Percentiles rank a stretch among this genome's conserved stretches.
Conservation (phyloP, 2,329 filamentous ascomycete species). For the Didymella segeticola region DNA sequence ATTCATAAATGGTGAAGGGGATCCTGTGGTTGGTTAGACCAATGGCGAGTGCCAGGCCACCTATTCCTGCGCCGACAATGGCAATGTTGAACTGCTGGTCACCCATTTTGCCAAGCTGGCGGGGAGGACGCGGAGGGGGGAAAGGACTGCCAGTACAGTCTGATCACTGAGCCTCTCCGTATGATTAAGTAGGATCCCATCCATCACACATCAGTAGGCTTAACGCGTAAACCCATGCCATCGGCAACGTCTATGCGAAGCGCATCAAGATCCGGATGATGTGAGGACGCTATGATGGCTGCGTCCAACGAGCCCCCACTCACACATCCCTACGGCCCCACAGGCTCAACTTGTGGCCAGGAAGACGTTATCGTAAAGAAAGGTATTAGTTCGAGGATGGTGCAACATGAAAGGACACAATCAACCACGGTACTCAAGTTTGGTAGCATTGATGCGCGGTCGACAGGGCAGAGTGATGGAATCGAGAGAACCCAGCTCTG, state of each 20-base stretch:
- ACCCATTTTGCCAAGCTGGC: not conserved
- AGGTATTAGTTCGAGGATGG: not conserved
- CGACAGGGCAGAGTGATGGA: not conserved
- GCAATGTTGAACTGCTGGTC: conserved; percentile 5
- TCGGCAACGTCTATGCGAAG: conserved; percentile 2
- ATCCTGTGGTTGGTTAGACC: conserved; percentile 26
- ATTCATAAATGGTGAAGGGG: conserved; percentile 35
- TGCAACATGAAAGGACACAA: not conserved
- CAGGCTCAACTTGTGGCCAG: not conserved
- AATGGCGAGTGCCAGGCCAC: conserved; percentile 32
- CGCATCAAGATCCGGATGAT: not conserved
- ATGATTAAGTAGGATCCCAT: not conserved
- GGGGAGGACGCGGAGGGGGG: not conserved
- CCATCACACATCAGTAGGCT: not conserved
- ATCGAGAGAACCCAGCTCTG: no score
- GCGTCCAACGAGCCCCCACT: not conserved
- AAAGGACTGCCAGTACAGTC: not conserved
- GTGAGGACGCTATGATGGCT: not conserved
- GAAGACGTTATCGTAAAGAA: not conserved
- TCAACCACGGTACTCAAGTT: not conserved
- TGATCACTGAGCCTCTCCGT: not conserved
- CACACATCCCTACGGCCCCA: conserved; percentile 5
- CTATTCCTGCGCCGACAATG: conserved; percentile 31
- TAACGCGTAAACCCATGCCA: not conserved
- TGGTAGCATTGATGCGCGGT: not conserved